Percentiles rank a stretch among this genome's conserved stretches.
These are phyloP conservation scores for Heterobasidion irregulare DNA, from an alignment of 1,284 basidiomycete genomes.

Conservation along the genomic window DNA sequence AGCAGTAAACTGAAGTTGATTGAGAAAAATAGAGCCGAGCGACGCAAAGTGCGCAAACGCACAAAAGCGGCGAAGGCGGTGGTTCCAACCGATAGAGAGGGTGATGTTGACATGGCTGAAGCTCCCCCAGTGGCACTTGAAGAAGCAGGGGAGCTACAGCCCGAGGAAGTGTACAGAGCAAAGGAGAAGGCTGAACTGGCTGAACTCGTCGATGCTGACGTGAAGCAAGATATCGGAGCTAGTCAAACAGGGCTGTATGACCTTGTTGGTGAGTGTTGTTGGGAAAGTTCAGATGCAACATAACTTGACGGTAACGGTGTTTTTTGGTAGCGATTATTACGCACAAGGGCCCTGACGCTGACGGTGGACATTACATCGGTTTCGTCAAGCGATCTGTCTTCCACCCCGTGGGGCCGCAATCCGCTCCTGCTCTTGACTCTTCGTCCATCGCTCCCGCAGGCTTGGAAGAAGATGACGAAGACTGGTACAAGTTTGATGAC, in stretches of 20 bases:
- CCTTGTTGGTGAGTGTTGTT: slow-evolving; percentile 56
- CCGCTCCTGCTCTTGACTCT: not conserved
- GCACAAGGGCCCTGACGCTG: slow-evolving; percentile 93
- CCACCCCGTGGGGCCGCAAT: slow-evolving; percentile 21
- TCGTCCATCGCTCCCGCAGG: not conserved
- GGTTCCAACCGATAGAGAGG: slow-evolving; percentile 4
- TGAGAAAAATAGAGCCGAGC: slow-evolving; percentile 79
- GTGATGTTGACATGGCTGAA: slow-evolving; percentile 35
- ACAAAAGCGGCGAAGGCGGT: slow-evolving; percentile 42
- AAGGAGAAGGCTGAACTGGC: slow-evolving; percentile 61
- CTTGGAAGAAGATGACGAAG: slow-evolving; percentile 49
- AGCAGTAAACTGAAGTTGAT: slow-evolving; percentile 70
- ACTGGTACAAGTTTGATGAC: slow-evolving; percentile 90
- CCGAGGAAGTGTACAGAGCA: slow-evolving; percentile 50
- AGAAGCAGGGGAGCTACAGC: slow-evolving; percentile 32
- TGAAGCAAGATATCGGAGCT: slow-evolving; percentile 64
- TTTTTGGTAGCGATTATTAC: slow-evolving; percentile 73
- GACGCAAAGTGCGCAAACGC: slow-evolving; percentile 76
- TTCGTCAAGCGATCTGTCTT: slow-evolving; percentile 77
- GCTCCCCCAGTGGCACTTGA: slow-evolving; percentile 17
- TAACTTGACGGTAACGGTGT: not conserved
- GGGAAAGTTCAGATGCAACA: not conserved
- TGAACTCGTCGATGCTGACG: slow-evolving; percentile 50
- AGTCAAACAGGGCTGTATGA: slow-evolving; percentile 79
- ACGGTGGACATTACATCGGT: slow-evolving; percentile 90